Evolutionary conservation across 345 rosid species (phyloP), one percentile per base, ranked within the genome.

Genomic region (Laguncularia racemosa): DNA sequence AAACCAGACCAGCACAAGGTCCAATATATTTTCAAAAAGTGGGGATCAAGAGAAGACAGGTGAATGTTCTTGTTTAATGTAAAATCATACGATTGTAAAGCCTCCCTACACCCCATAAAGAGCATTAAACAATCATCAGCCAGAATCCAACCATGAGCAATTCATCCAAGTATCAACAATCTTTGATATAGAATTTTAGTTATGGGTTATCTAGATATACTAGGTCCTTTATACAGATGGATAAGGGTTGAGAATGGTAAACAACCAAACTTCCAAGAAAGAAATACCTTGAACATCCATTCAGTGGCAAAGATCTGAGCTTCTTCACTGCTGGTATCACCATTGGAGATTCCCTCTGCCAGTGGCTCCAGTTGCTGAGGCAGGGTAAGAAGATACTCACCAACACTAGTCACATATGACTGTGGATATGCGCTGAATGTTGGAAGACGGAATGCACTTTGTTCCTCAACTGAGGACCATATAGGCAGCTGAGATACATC

Each of bases 291-390:
- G 79, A 93, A 90, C 97, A 93, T 93, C 99, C 99, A 93, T 74
- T 93, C 99, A 11, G 99, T 82, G 59, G 99, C 96, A 54, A 87
- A 89, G 69, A 87, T 82, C 61, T 89, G 99, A 14, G 92, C 95
- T 44, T 89, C 99, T 12, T 93, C 97, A 48, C 80, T 84, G 82
- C 73, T 81, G 55, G 80, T 64, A 52, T 93, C 96, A 21, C 76
- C 80, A 57, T 67, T 77, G 48, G 97, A 81, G 66, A 93, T 87
- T 57, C 97, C 97, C 74, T 93, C 99, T 20, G 96, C 99, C 57
- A 89, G 89, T 21, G 97, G 99, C 78, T 93, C 99, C 75, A 93
- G 78, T 57, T 93, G 99, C 61, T 93, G 99, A 44, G 97, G 99
- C 61, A 93, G 79, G 56, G 99, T 93, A 48, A 93, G 99, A 62